Base-by-base conservation (phyloP, 805 yeast genomes). In the Brettanomyces sp. region DNA sequence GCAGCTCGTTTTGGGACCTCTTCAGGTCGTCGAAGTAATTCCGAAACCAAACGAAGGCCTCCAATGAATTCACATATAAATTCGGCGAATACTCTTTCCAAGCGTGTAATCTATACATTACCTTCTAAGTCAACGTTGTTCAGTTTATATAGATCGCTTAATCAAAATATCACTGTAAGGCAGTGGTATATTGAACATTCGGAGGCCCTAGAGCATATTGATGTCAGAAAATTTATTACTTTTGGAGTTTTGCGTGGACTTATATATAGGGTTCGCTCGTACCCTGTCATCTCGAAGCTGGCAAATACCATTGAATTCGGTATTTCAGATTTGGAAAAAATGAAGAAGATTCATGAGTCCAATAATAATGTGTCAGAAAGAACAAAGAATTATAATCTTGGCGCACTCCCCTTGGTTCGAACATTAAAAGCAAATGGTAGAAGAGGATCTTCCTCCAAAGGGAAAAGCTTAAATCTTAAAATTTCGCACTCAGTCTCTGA, bases 181-280 rank as follows among this genome's bases (percentile, higher is more conserved):
- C 86, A 83, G 23, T 95, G 99, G 98, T 86, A 79, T 58, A 56
- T 72, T 24, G 84, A 79, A 48, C 82, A 93, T 57, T 69, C 68
- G 36, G 74, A 74, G 41, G 64, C 67, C 3, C 66, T 93, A 14
- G 61, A 66, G 25, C 74, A 79, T 51, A 78, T 95, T 38, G 99
- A 93, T 62, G 69, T 93, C 3, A 72, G 98, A 51, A 68, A 95
- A 45, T 86, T 93, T 54, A 69, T 93, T 21, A 79, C 89, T 18
- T 93, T 90, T 69, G 99, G 99, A 1, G 73, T 87, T 2, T 68
- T 87, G 23, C 76, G 88, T 49, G 88, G 95, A 0, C 56, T 93
- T 5, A 82, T 95, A 7, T 89, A 89, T 59, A 66, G 97, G 44
- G 85, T 89, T 1, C 75, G 84, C 46, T 69, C 89, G 21, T 86